phyloP scores from a whole-genome alignment of 2,329 filamentous ascomycete species.

The Colletotrichum australisinense region DNA sequence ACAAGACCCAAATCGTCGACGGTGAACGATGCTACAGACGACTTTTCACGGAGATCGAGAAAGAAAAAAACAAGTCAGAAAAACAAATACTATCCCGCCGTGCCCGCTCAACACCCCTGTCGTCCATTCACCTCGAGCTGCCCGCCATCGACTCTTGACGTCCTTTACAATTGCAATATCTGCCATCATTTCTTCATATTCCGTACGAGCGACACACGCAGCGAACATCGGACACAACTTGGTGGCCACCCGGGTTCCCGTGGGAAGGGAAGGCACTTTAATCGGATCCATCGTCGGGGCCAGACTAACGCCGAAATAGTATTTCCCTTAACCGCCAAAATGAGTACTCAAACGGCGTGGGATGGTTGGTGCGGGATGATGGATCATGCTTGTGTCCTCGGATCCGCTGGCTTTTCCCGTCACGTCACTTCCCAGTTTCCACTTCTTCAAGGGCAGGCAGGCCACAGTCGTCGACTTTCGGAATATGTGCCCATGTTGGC shows the following conservation, averaged over 20 bases:
- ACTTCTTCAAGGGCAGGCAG: background rate
- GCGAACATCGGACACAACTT: background rate
- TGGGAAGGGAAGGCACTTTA: background rate
- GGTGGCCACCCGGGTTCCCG: background rate
- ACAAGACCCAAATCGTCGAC: background rate
- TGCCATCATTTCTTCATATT: background rate
- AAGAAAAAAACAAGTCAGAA: background rate
- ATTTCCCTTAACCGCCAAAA: background rate
- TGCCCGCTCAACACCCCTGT: background rate
- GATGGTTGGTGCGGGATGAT: conserved; percentile 6
- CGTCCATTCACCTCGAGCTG: background rate
- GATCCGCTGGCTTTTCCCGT: background rate
- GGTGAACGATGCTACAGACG: background rate
- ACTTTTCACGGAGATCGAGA: conserved; percentile 6
- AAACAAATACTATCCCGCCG: background rate
- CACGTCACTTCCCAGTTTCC: background rate
- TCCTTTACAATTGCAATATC: background rate
- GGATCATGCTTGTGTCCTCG: conserved; percentile 13
- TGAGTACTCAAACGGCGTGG: background rate
- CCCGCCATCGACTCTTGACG: conserved; percentile 14
- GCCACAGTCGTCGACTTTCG: background rate
- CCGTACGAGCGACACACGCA: background rate
- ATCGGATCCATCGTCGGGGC: background rate
- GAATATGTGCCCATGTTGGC: background rate
- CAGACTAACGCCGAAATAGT: background rate